phyloP scores from a whole-genome alignment of 495 filamentous ascomycete species.

The Astrothelium macrocarpum region DNA sequence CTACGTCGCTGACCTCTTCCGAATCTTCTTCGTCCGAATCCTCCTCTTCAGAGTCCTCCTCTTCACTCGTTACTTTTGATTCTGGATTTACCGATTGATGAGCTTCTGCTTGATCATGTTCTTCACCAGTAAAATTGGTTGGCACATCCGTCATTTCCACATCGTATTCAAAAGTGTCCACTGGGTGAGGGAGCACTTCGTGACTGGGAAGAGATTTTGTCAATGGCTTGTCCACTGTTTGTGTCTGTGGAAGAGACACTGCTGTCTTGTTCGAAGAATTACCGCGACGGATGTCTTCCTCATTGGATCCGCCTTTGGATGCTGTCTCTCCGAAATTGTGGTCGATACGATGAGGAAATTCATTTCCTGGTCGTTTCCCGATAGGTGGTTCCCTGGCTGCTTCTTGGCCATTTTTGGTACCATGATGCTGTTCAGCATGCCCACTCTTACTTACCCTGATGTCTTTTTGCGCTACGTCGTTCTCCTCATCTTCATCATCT shows the following conservation, averaged over 20 bases:
- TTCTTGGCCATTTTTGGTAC: not conserved
- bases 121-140: not conserved
- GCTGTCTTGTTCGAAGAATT: not conserved
- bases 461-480: not conserved
- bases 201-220: not conserved
- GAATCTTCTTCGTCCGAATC: not conserved
- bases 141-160: not conserved
- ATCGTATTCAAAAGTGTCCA: not conserved
- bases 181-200: not conserved
- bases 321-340: not conserved
- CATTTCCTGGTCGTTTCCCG: not conserved
- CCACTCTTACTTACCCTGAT: not conserved
- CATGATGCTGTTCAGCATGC: not conserved
- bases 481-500: not conserved
- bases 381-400: not conserved
- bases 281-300: not conserved
- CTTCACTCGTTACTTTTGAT: not conserved
- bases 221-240: not conserved
- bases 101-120: not conserved
- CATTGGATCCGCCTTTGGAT: not conserved
- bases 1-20: not conserved
- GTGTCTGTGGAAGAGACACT: not conserved
- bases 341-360: not conserved
- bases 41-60: not conserved
- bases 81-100: not conserved